A percentile compares a stretch with the other conserved stretches of the same genome.
Evolutionary conservation across 192 early-diverging fungal genomes (phyloP).

Genomic region (Radiomyces spectabilis): DNA sequence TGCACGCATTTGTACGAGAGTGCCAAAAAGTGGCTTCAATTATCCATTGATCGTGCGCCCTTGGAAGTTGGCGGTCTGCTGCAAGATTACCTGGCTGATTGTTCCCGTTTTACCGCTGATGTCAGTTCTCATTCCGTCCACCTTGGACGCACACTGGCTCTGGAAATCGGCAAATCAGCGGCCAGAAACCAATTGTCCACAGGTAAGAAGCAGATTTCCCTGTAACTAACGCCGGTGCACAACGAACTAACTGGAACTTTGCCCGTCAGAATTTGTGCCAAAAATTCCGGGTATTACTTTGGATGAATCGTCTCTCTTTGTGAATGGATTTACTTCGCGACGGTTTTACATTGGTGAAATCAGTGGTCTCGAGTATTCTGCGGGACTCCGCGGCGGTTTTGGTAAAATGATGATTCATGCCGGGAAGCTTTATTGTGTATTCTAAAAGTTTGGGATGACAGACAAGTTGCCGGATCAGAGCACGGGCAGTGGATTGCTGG

Average conservation of each 20-base stretch:
- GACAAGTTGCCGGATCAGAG: conserved; percentile 1
- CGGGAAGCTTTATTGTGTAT: background rate
- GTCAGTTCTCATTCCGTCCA: conserved; percentile 45
- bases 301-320: conserved; percentile 48
- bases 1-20: conserved; percentile 51
- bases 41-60: conserved; percentile 53
- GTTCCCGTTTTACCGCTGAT: conserved; percentile 43
- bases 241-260: background rate
- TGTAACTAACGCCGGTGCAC: background rate
- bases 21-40: conserved; percentile 61
- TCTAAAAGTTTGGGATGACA: no score
- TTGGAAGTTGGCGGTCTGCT: conserved; percentile 63
- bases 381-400: no score
- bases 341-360: conserved; percentile 46
- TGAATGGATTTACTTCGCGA: conserved; percentile 42
- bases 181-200: conserved; percentile 23
- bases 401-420: no score
- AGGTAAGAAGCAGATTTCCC: conserved; percentile 24
- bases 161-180: conserved; percentile 46
- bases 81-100: conserved; percentile 62
- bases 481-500: conserved; percentile 13
- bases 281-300: conserved; percentile 27
- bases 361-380: conserved; percentile 30
- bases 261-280: conserved; percentile 23
- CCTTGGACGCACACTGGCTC: conserved; percentile 63